Conservation (phyloP, 225 moss, liverwort and hornwort species). For the Straminergon stramineum region DNA sequence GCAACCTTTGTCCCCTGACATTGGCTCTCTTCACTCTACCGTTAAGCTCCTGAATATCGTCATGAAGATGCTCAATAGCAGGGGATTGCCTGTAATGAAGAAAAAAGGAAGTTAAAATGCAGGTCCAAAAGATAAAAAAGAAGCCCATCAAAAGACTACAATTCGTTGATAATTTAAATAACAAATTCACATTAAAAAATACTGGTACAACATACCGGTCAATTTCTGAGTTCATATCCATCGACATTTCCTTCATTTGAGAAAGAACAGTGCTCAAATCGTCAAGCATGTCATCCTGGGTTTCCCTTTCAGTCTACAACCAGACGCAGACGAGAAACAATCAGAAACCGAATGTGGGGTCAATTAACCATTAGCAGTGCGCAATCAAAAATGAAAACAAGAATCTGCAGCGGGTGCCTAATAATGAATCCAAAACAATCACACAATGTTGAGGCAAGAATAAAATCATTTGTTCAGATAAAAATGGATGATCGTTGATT, state of each 20-base stretch:
- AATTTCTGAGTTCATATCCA: slow-evolving; percentile 52
- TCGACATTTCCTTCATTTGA: slow-evolving; percentile 59
- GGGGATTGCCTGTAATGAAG: slow-evolving; percentile 36
- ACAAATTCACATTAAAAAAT: neutral
- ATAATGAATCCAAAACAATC: neutral
- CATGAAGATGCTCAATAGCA: slow-evolving; percentile 35
- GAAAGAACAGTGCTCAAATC: slow-evolving; percentile 39
- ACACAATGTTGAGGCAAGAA: neutral
- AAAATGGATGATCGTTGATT: neutral
- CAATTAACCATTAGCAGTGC: neutral
- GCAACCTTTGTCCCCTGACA: slow-evolving; percentile 40
- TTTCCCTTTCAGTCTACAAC: slow-evolving; percentile 30
- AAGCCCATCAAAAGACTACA: neutral
- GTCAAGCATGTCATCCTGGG: slow-evolving; percentile 48
- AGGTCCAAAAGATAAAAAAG: neutral
- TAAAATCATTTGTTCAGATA: neutral
- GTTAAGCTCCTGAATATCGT: slow-evolving; percentile 36
- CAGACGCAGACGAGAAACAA: neutral
- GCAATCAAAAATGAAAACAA: neutral
- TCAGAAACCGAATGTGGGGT: neutral
- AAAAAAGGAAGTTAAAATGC: neutral
- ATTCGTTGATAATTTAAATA: neutral
- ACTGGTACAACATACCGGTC: slow-evolving; percentile 14
- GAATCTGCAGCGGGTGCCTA: neutral
- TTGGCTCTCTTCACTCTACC: slow-evolving; percentile 41